These are phyloP conservation scores for Starmerella stellata DNA, from an alignment of 805 yeast species.

Conservation along the genomic window DNA sequence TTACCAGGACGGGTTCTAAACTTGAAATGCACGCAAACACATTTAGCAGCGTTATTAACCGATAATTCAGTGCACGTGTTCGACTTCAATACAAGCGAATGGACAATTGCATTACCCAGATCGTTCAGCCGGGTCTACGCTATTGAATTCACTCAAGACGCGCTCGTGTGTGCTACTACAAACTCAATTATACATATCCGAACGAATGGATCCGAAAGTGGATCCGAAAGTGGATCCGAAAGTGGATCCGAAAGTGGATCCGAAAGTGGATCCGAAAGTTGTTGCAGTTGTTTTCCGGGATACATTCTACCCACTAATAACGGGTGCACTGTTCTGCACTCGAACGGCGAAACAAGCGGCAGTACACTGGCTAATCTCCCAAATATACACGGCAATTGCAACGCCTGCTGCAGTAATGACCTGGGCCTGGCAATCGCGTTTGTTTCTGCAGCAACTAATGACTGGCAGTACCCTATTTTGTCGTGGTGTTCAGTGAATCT, in stretches of 20 bases:
- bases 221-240: too few relatives aligned
- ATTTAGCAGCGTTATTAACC: not conserved
- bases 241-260: too few relatives aligned
- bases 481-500: constrained; percentile 6
- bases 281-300: too few relatives aligned
- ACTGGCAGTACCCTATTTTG: constrained; percentile 11
- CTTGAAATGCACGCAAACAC: constrained; percentile 9
- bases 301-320: too few relatives aligned
- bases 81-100: not conserved
- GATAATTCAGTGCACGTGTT: not conserved
- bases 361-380: too few relatives aligned
- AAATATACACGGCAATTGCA: too few relatives aligned
- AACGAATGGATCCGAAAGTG: too few relatives aligned
- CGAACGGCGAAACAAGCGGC: too few relatives aligned
- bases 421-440: constrained; percentile 7
- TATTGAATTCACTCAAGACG: not conserved
- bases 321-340: too few relatives aligned
- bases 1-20: constrained; percentile 4
- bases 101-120: not conserved
- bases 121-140: not conserved
- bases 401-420: too few relatives aligned
- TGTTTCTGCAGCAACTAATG: not conserved
- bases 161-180: not conserved
- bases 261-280: too few relatives aligned
- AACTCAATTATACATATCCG: too few relatives aligned